These are phyloP conservation scores for Fusarium tjaetaba DNA, from an alignment of 2,329 filamentous ascomycete genomes.

Conservation along the genomic window DNA sequence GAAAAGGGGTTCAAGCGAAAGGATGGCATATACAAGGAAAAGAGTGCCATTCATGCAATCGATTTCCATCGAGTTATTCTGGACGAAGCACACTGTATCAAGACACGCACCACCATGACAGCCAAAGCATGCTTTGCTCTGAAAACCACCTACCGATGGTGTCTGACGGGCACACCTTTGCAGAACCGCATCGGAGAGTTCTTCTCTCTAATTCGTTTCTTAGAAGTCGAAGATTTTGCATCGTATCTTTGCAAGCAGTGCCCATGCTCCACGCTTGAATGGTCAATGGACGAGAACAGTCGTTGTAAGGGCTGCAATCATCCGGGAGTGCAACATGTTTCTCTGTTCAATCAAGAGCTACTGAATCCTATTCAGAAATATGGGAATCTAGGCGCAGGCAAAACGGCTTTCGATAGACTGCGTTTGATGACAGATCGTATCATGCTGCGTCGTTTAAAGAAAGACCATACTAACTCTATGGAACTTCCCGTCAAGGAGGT, in stretches of 20 bases:
- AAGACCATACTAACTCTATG: conserved; percentile 93
- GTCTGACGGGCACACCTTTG: conserved; percentile 91
- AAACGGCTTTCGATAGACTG: conserved; percentile 80
- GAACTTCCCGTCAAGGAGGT: conserved; percentile 96
- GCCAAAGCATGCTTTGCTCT: conserved; percentile 95
- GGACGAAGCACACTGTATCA: conserved; percentile 97
- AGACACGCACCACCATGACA: conserved; percentile 86
- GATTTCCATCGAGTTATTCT: conserved; percentile 91
- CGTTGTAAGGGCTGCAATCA: conserved; percentile 73
- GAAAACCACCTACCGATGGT: conserved; percentile 91
- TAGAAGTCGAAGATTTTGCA: conserved; percentile 88
- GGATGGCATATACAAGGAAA: conserved; percentile 81
- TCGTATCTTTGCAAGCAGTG: conserved; percentile 95
- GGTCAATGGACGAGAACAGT: conserved; percentile 78
- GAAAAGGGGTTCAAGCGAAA: conserved; percentile 88
- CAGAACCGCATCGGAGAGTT: conserved; percentile 98
- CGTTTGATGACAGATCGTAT: conserved; percentile 90
- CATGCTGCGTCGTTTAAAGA: conserved; percentile 95
- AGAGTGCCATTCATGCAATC: conserved; percentile 83
- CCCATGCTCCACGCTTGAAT: conserved; percentile 82
- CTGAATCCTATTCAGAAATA: conserved; percentile 81
- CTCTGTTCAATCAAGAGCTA: conserved; percentile 91
- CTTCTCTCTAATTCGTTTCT: conserved; percentile 91
- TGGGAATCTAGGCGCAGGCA: conserved; percentile 70
- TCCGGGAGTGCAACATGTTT: conserved; percentile 56